A percentile compares a stretch with the other conserved stretches of the same genome.
These are phyloP conservation scores for Toxicodendron radicans DNA, from an alignment of 345 rosid genomes.

Conservation along the genomic window DNA sequence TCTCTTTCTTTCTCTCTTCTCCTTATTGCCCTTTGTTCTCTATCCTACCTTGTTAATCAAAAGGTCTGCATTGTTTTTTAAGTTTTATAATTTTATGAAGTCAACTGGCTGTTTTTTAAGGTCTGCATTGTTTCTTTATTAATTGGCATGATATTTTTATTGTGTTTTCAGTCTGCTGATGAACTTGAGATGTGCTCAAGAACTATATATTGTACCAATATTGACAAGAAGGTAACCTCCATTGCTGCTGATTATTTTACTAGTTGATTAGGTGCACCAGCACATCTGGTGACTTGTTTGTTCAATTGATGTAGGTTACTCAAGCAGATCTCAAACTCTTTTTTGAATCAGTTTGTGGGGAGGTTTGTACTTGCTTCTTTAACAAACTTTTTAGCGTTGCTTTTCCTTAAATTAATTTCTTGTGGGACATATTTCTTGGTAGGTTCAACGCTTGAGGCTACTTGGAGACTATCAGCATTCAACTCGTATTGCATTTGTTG, in stretches of 20 bases:
- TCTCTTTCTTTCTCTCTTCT: not conserved
- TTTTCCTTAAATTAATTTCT: constrained; percentile 15
- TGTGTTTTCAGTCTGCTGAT: constrained; percentile 72
- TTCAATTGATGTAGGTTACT: constrained; percentile 56
- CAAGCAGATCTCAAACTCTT: constrained; percentile 80
- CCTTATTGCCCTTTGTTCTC: not conserved
- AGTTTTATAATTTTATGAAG: not conserved
- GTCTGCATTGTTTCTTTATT: too few relatives aligned
- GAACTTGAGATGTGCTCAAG: constrained; percentile 99
- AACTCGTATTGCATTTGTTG: constrained; percentile 95
- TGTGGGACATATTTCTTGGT: constrained; percentile 10
- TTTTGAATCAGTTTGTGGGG: constrained; percentile 88
- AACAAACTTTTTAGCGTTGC: not conserved
- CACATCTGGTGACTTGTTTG: constrained; percentile 14
- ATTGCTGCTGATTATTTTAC: not conserved
- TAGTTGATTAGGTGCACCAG: constrained; percentile 4
- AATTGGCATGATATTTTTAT: constrained; percentile 16
- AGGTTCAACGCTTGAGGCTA: constrained; percentile 94
- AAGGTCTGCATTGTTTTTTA: not conserved
- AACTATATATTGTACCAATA: constrained; percentile 95
- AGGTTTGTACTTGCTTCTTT: constrained; percentile 47
- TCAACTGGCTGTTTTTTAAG: not conserved
- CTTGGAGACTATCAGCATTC: constrained; percentile 91
- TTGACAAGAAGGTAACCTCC: constrained; percentile 77
- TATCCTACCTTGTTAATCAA: not conserved